These are phyloP conservation scores for Scheffersomyces quercinus DNA, from an alignment of 1,139 yeast genomes.

Conservation along the genomic window DNA sequence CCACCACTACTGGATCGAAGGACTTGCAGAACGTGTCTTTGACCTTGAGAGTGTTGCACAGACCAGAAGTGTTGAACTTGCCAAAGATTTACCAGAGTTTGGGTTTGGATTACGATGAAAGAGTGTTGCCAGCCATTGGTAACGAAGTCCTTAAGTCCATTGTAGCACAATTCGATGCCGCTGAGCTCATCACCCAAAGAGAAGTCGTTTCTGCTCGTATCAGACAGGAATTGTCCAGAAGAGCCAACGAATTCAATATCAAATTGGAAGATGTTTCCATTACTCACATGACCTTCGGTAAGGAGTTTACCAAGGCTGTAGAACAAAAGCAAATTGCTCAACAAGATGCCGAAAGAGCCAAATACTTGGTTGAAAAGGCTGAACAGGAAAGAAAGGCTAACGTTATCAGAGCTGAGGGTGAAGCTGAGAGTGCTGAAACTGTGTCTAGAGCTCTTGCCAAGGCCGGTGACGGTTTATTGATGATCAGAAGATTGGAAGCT, in stretches of 20 bases:
- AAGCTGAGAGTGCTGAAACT: constrained; percentile 96
- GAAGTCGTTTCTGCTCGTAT: constrained; percentile 91
- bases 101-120: constrained; percentile 94
- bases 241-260: constrained; percentile 89
- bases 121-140: constrained; percentile 96
- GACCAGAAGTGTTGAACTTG: constrained; percentile 84
- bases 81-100: constrained; percentile 87
- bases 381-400: constrained; percentile 96
- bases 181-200: constrained; percentile 95
- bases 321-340: constrained; percentile 99
- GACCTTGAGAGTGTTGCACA: constrained; percentile 88
- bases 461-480: constrained; percentile 94
- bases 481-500: constrained; percentile 95
- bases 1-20: constrained; percentile 95
- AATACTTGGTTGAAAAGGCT: constrained; percentile 91
- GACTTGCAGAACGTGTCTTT: constrained; percentile 94
- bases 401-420: constrained; percentile 98
- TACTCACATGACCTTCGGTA: constrained; percentile 97
- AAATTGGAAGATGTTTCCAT: constrained; percentile 95
- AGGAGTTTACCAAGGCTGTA: constrained; percentile 96
- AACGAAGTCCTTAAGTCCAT: constrained; percentile 93
- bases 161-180: constrained; percentile 98
- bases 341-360: constrained; percentile 98
- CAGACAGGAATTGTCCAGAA: constrained; percentile 77
- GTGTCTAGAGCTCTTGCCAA: constrained; percentile 91